phyloP scores from a whole-genome alignment of 1,139 yeast species.

The Meyerozyma carpophila region DNA sequence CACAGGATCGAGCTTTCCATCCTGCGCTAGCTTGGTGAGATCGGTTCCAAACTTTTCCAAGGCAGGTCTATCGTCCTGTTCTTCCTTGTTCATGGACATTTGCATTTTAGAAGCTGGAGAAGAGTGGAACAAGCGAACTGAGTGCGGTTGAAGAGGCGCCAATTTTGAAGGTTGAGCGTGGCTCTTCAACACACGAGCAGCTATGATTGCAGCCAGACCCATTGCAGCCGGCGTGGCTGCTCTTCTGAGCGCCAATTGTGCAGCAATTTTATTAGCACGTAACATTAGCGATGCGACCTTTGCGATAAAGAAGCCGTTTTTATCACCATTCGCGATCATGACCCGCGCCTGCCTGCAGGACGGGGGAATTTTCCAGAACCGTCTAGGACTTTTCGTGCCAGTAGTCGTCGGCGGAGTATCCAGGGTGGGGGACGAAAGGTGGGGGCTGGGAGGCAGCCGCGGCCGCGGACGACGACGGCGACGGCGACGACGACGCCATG shows the following conservation, averaged over 20 bases:
- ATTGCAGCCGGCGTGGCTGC: neutral
- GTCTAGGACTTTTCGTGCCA: constrained; percentile 21
- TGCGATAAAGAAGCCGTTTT: neutral
- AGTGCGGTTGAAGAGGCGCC: neutral
- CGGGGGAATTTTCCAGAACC: neutral
- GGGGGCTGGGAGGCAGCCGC: constrained; percentile 17
- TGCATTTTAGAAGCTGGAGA: constrained; percentile 19
- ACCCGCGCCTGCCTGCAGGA: neutral
- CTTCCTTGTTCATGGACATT: constrained; percentile 42
- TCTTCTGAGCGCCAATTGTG: neutral
- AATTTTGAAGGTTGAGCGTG: neutral
- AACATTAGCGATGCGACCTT: neutral
- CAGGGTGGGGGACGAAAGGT: constrained; percentile 31
- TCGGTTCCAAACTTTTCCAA: constrained; percentile 85
- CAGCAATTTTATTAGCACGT: neutral
- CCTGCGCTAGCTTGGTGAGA: constrained; percentile 76
- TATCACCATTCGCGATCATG: neutral
- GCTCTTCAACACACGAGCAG: neutral
- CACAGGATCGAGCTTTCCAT: constrained; percentile 93
- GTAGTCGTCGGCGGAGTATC: constrained; percentile 27
- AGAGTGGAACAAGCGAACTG: constrained; percentile 13
- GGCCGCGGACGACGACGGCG: neutral
- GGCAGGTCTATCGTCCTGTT: constrained; percentile 62
- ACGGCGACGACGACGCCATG: neutral
- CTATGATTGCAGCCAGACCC: neutral